Conservation (phyloP, 305 asterid species). For the Fraxinus baroniana region DNA sequence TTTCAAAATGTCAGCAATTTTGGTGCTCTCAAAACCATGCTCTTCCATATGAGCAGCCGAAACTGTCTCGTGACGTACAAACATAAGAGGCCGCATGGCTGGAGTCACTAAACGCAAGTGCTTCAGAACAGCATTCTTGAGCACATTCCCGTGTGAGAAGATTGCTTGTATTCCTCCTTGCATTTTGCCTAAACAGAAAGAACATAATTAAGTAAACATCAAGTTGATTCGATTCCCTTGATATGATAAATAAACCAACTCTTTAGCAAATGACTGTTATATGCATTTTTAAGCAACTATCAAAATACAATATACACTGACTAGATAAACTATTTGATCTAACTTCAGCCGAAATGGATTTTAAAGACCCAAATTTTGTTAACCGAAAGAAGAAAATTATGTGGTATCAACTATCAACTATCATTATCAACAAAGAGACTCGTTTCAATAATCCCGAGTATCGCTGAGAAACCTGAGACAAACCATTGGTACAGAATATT, state of each 20-base stretch:
- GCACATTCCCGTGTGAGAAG: constrained; percentile 53
- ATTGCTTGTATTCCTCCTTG: constrained; percentile 80
- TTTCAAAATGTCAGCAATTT: constrained; percentile 64
- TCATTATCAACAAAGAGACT: not conserved
- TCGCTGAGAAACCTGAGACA: not conserved
- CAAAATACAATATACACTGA: not conserved
- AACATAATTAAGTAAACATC: not conserved
- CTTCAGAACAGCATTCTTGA: constrained; percentile 64
- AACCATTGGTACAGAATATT: not conserved
- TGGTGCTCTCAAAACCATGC: constrained; percentile 92
- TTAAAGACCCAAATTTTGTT: constrained; percentile 13
- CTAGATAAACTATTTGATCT: not conserved
- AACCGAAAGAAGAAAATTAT: not conserved
- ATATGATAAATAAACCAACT: not conserved
- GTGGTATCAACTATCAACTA: not conserved
- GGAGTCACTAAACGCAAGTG: constrained; percentile 64
- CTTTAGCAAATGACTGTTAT: not conserved
- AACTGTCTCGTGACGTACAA: constrained; percentile 60
- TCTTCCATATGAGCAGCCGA: constrained; percentile 86
- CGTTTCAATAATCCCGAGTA: not conserved
- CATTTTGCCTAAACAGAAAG: constrained; percentile 48
- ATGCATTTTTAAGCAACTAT: not conserved
- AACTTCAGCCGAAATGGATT: not conserved
- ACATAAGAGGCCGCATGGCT: constrained; percentile 37
- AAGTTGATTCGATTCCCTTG: not conserved